Base-by-base conservation (phyloP, 2,329 filamentous ascomycete species). In the Hymenoscyphus fraxineus region DNA sequence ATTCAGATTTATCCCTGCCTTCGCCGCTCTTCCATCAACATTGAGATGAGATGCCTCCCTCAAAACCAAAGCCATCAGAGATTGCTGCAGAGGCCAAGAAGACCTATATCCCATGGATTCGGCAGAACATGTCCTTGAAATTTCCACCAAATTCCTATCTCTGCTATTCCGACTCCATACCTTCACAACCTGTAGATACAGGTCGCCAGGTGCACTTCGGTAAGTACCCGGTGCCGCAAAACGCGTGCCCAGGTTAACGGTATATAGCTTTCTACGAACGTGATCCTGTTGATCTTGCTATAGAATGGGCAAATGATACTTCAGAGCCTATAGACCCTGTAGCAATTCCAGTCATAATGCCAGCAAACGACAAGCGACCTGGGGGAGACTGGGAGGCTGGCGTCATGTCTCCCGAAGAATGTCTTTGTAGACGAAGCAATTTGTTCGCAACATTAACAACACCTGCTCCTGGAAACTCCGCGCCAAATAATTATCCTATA, bases 351-450 rank as follows among this genome's bases (percentile, higher is more conserved):
- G 73, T 76, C 6, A 73, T 74, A 27, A 74, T 74, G 71, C 72
- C 74, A 32, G 90, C 90, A 58, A 91, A 93, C 77, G 90, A 93
- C 74, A 90, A 88, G 73, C 82, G 88, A 44, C 83, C 90, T 0
- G 90, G 90, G 10, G 90, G 90, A n/a, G 89, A 93, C 73, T 93
- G 90, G 90, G 89, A 92, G 71, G 89, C 83, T 6, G 82, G 83
- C 10, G 78, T 84, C 13, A 81, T 84, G 69, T 85, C 85, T 39
- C 87, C 86, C 61, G 87, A 90, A 78, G 90, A 93, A 76, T 88
- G 88, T 69, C 83, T 93, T 44, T 91, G 89, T 72, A 83, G 90
- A 66, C 82, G 90, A 70, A 91, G 88, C 78, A 92, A 89, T 68
- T 83, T 93, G 40, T 88, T 88, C 6, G 86, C 88, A 19, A 86